Evolutionary conservation across 768 basidiomycete genomes (phyloP), one percentile per base, ranked within the genome.

Genomic region (Rhodotorula paludigena): DNA sequence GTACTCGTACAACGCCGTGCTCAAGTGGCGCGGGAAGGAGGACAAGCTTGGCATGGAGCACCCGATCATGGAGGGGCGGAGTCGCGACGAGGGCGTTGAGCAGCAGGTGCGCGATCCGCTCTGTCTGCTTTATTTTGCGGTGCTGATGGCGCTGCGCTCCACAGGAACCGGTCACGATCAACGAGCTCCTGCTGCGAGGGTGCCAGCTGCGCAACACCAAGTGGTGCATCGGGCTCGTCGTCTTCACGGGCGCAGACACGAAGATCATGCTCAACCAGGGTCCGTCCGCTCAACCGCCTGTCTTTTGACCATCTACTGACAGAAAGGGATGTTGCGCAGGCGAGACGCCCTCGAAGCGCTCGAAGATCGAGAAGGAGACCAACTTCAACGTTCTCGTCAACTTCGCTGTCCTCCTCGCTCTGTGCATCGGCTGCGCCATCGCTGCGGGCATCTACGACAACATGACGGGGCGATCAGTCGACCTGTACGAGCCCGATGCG

Each of bases 371-470:
- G 81, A 89, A 86, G 80, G 94, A 98, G 82, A 98, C 94, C 15
- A 98, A 94, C 78, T 94, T 92, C 82, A 98, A 97, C 76, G 94
- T 97, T 71, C 80, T 93, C 57, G 89, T 96, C 81, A 98, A 97
- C 78, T 97, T 97, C 76, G 79, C 83, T 49, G 78, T 96, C 66
- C 81, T 98, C 63, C 76, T 87, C 48, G 57, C 83, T 45, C 89
- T 97, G 82, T 96, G 92, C 78, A 70, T 85, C 12, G 78, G 87
- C 38, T 84, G 88, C 6, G 92, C 85, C 14, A 84, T 92, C 49
- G 83, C 87, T 74, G 89, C 84, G 73, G 94, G 92, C 2, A 76
- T 88, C 60, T 82, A 86, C 74, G 86, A 91, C 62, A 81, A 81
- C 28, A 79, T 80, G 70, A 76, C 78, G 3, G 81, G 81, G 12